Evolutionary conservation across 768 basidiomycete genomes (phyloP).

Genomic region (Russula emetica): DNA sequence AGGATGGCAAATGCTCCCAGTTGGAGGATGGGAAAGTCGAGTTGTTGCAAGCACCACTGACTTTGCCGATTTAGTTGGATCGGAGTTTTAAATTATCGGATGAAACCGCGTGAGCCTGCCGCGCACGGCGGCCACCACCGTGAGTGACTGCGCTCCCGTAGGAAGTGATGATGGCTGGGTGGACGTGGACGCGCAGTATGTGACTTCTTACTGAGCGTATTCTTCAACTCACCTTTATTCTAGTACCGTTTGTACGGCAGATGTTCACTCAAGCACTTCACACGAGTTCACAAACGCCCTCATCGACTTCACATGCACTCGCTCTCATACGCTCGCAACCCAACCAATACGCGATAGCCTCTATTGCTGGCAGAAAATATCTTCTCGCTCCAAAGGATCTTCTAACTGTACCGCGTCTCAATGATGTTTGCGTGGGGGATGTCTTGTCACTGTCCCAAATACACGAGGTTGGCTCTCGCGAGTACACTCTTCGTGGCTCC

Average conservation of each 20-base stretch:
- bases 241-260: constrained; percentile 24
- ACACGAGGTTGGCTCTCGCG: constrained; percentile 92
- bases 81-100: constrained; percentile 25
- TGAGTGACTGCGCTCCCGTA: no score
- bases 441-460: constrained; percentile 77
- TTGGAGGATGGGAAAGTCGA: constrained; percentile 40
- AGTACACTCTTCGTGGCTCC: constrained; percentile 84
- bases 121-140: no score
- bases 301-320: constrained; percentile 55
- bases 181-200: constrained; percentile 22
- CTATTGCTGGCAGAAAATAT: constrained; percentile 82
- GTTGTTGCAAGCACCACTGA: constrained; percentile 31
- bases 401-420: constrained; percentile 89
- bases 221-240: background rate
- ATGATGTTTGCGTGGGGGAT: constrained; percentile 82
- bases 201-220: background rate
- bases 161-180: constrained; percentile 8
- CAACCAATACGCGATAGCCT: constrained; percentile 86
- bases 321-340: constrained; percentile 85
- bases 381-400: constrained; percentile 87
- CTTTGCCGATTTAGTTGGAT: constrained; percentile 21
- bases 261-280: constrained; percentile 34
- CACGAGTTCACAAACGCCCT: constrained; percentile 30
- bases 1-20: constrained; percentile 38
- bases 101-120: constrained; percentile 1